Base-by-base conservation (phyloP, 2,329 filamentous ascomycete genomes). In the Escovopsis sp. region DNA sequence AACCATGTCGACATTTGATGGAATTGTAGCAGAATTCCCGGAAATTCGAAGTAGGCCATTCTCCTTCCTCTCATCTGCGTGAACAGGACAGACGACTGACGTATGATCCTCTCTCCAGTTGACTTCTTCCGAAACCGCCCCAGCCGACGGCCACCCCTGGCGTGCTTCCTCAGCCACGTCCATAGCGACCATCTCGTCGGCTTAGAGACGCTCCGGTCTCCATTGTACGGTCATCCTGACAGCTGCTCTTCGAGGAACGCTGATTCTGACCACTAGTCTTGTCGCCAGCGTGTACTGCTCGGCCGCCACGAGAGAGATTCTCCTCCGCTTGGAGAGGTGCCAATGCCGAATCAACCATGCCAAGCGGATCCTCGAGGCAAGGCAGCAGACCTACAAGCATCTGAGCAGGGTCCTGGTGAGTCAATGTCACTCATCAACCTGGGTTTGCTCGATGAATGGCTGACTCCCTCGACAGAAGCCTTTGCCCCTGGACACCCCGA, bases 161-260 rank as follows among this genome's bases (percentile, higher is more conserved):
- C 84, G 12, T 91, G 82, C 58, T 94, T 96, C 56, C 69, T 96
- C 26, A 93, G 84, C 59, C 89, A 96, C 71, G 78, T 93, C 2
- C 89, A 95, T 57, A 93, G 82, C 49, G 88, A 95, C 53, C 89
- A 95, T 60, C 72, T 95, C 1, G 72, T 73, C 33, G 88, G 89
- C 0, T 70, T 95, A 2, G 86, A 94, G 51, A 75, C 70, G 11
- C 70, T 88, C 42, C 74, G 77, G 38, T 77, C 83, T 26, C 83
- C 85, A 0, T 94, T 94, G 72, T 76, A 59, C 36, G 64, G 43
- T 23, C 28, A 4, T 35, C 3, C 1, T 43, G 43, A 6, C 4
- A 5, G 15, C 15, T 11, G 4, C 12, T 32, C 7, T 9, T 9
- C 8, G 7, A 11, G 8, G 11, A 3, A 32, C 28, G 3, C 28